Conservation (phyloP, 2,329 filamentous ascomycete genomes). For the Trichoderma polysporum region DNA sequence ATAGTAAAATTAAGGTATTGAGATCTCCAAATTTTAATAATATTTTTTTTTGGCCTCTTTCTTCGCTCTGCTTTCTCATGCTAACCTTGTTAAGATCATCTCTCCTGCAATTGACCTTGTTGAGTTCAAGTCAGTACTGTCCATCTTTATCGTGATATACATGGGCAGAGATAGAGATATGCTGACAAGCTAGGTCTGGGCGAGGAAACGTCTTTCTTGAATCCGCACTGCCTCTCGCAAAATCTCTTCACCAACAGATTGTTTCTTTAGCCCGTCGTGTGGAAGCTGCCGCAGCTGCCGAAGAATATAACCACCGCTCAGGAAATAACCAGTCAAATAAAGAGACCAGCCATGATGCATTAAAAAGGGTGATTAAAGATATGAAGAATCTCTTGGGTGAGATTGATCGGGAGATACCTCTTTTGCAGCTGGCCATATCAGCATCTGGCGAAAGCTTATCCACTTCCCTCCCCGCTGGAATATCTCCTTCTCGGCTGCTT, state of each 20-base stretch:
- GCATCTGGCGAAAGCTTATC: slow-evolving; percentile 88
- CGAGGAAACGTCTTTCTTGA: slow-evolving; percentile 65
- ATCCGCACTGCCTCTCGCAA: slow-evolving; percentile 79
- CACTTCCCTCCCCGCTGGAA: slow-evolving; percentile 72
- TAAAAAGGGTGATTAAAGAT: slow-evolving; percentile 68
- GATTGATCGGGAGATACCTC: slow-evolving; percentile 87
- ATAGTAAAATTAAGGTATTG: slow-evolving; percentile 77
- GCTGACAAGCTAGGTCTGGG: slow-evolving; percentile 42
- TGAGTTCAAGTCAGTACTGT: slow-evolving; percentile 68
- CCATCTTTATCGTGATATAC: not conserved
- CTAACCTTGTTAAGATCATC: slow-evolving; percentile 62
- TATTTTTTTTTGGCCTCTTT: not conserved
- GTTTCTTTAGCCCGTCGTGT: slow-evolving; percentile 74
- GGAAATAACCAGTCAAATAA: slow-evolving; percentile 39
- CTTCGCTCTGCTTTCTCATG: not conserved
- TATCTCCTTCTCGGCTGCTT: slow-evolving; percentile 85
- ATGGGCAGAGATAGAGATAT: not conserved
- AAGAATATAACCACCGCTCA: slow-evolving; percentile 49
- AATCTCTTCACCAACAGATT: slow-evolving; percentile 79
- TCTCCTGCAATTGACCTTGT: slow-evolving; percentile 91
- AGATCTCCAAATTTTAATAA: not conserved
- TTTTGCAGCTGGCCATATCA: slow-evolving; percentile 91
- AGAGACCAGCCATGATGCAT: slow-evolving; percentile 52
- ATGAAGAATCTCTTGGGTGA: slow-evolving; percentile 72
- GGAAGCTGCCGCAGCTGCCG: slow-evolving; percentile 64